Evolutionary conservation across 2,329 filamentous ascomycete genomes (phyloP), one percentile per base, ranked within the genome.

Genomic region (Endothia cerciana): DNA sequence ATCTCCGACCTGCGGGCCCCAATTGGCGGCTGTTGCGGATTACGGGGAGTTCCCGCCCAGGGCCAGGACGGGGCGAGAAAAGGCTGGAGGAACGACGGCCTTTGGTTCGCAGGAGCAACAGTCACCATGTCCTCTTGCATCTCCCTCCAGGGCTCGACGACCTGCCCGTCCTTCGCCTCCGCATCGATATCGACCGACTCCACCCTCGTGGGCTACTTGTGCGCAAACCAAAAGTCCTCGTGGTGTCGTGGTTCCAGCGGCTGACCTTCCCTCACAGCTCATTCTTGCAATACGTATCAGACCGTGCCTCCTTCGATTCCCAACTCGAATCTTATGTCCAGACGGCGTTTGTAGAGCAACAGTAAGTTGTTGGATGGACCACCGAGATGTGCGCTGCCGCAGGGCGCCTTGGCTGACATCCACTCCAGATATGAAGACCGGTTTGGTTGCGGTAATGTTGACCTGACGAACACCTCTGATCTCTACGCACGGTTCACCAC

Each of bases 401-500:
- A 28, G 22, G 13, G 33, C n/a, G n/a, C 33, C 33, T 1, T 53
- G 56, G 67, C 70, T 72, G 30, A 73, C 65, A 43, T 61, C 40
- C 10, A 5, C 58, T 68, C 68, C 73, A 98, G 94, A 82, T 99
- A 94, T 78, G 85, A 91, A 76, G 83, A 85, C 62, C 82, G 93
- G 58, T 86, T 99, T 70, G 94, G 94, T 64, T 99, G 95, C 76
- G 83, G 86, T 58, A 85, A 86, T 69, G 83, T 97, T 72, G 87
- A 95, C 73, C 85, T 94, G 65, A 87, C 87, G 64, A 91, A 97
- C 75, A 90, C 93, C 4, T 90, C 87, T 71, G 85, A 91, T 73
- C 87, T 94, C 73, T 99, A 99, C 79, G 94, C 95, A 59, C 90
- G 95, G 72, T 99, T 94, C 79, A 97, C 94, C 5, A 95, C 89